Percentiles rank a stretch among this genome's conserved stretches.
Conservation (phyloP, 805 yeast genomes). For the Candida orba region DNA sequence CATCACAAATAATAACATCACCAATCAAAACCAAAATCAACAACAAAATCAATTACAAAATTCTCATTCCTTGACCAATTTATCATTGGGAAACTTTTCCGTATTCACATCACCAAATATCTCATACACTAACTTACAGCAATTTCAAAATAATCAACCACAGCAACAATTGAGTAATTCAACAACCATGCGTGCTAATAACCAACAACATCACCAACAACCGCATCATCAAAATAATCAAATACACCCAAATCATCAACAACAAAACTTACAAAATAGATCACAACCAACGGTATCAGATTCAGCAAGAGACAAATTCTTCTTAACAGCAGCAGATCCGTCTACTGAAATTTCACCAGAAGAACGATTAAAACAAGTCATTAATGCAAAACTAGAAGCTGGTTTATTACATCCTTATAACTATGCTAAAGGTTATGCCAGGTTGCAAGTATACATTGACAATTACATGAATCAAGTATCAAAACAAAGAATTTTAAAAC, state of each 20-base stretch:
- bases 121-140: slow-evolving; percentile 10
- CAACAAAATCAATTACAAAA: slow-evolving; percentile 7
- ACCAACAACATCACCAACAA: too few species aligned
- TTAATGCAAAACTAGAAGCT: slow-evolving; percentile 89
- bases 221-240: too few species aligned
- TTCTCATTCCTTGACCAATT: slow-evolving; percentile 23
- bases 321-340: slow-evolving; percentile 95
- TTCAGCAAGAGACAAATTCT: slow-evolving; percentile 86
- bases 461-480: slow-evolving; percentile 81
- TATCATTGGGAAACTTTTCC: slow-evolving; percentile 19
- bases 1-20: background rate
- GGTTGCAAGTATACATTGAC: slow-evolving; percentile 88
- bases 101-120: slow-evolving; percentile 19
- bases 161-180: background rate
- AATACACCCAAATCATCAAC: too few species aligned
- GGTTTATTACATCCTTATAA: slow-evolving; percentile 89
- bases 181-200: too few species aligned
- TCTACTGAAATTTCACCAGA: slow-evolving; percentile 91
- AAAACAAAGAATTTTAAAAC: slow-evolving; percentile 78
- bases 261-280: too few species aligned
- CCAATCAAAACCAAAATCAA: too few species aligned
- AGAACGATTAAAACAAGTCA: slow-evolving; percentile 86
- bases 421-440: slow-evolving; percentile 88
- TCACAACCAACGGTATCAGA: slow-evolving; percentile 31
- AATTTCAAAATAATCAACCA: slow-evolving; percentile 5